Base-by-base conservation (phyloP, 148 eudicot species). In the Chenopodium berlandieri region DNA sequence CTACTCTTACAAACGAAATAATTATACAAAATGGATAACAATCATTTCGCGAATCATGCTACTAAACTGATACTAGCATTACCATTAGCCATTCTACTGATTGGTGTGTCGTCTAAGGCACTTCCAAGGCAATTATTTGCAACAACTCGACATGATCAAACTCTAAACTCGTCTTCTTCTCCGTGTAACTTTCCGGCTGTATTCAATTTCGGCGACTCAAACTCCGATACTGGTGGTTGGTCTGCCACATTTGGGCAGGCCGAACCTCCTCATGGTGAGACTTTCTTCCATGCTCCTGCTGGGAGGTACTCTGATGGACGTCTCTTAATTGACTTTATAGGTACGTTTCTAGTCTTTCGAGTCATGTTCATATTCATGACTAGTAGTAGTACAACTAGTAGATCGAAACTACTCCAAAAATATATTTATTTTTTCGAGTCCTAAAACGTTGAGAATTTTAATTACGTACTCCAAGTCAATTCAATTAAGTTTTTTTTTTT, bases 141-240 rank as follows among this genome's bases (percentile, higher is more conserved):
- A 32, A 16, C n/a, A 32, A 67, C 20, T 69, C 73, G 44, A 5
- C 44, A 14, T 69, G 52, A 48, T 48, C 50, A 71, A 40, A 37
- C 23, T 9, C 48, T 0, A 37, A 44, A 40, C 9, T 34, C 74
- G 11, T 17, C 54, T 0, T 37, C 27, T 9, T 56, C 65, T 9
- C 37, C 65, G 25, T 82, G 81, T 17, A 13, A 78, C 34, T 82
- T 90, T 23, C 92, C 91, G 73, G 95, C 95, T 1, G 82, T 94
- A 14, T 92, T 86, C 84, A 92, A 90, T 87, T 94, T 94, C 66
- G 97, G 97, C 0, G 95, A 92, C 88, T 93, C 97, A 0, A 93
- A 93, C 50, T 92, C 97, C 23, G 97, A 94, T 75, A 92, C 96
- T 16, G 98, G 98, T 19, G 91, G 93, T 4, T 66, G 82, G 48